phyloP scores from a whole-genome alignment of 2,329 filamentous ascomycete species.

The Penicillium olsonii region DNA sequence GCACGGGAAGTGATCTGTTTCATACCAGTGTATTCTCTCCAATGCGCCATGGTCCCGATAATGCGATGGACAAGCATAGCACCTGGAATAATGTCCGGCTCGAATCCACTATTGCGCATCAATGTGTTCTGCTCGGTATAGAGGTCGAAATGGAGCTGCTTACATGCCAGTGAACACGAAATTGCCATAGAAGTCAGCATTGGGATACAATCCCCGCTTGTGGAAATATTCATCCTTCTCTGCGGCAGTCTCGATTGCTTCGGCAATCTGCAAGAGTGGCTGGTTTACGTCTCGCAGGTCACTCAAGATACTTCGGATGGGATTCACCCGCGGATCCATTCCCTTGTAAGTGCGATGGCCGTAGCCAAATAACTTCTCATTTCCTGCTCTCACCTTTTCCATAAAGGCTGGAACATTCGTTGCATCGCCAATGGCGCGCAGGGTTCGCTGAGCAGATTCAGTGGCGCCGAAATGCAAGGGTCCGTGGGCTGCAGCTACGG shows the following conservation, averaged over 20 bases:
- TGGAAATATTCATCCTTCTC: conserved; percentile 30
- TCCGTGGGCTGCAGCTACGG: conserved; percentile 57
- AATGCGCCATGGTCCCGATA: conserved; percentile 37
- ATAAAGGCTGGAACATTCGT: conserved; percentile 34
- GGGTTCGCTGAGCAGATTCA: conserved; percentile 54
- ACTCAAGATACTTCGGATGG: conserved; percentile 27
- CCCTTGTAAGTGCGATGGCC: conserved; percentile 36
- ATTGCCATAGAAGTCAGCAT: conserved; percentile 49
- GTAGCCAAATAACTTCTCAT: conserved; percentile 32
- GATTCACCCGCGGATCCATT: conserved; percentile 29
- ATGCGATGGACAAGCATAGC: conserved; percentile 34
- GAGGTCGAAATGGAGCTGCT: background rate
- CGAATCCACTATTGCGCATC: conserved; percentile 24
- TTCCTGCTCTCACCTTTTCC: conserved; percentile 29
- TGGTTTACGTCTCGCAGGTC: conserved; percentile 20
- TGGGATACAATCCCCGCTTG: conserved; percentile 40
- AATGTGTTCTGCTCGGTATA: background rate
- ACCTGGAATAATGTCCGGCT: conserved; percentile 31
- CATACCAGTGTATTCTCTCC: conserved; percentile 36
- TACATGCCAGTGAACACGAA: conserved; percentile 47
- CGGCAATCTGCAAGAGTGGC: conserved; percentile 25
- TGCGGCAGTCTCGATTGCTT: conserved; percentile 29
- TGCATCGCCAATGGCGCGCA: conserved; percentile 22
- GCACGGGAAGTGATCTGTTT: background rate
- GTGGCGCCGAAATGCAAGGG: conserved; percentile 63